Evolutionary conservation across 805 yeast genomes (phyloP).

Genomic region (Jamesozyma hellenica): DNA sequence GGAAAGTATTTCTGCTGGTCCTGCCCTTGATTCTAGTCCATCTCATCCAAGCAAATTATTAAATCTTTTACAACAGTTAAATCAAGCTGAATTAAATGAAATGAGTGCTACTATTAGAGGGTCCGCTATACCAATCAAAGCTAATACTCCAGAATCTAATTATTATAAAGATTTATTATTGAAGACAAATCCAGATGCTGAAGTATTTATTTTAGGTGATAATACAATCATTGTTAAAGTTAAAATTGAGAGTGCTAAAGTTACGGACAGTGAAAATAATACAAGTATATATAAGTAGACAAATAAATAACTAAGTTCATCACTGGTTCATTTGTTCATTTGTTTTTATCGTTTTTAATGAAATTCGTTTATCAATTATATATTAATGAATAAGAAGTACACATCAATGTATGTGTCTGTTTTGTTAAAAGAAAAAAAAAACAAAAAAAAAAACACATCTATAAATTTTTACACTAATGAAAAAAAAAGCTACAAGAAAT

Average conservation of each 20-base stretch:
- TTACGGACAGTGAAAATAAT: conserved; percentile 69
- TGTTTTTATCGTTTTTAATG: too few species aligned
- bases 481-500: too few species aligned
- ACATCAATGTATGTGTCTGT: too few species aligned
- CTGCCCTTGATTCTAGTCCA: conserved; percentile 13
- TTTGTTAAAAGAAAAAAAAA: too few species aligned
- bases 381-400: too few species aligned
- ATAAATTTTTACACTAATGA: too few species aligned
- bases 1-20: neutral
- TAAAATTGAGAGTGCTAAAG: conserved; percentile 55
- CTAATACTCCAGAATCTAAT: conserved; percentile 39
- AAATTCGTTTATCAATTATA: too few species aligned
- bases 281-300: conserved; percentile 26
- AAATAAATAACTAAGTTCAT: too few species aligned
- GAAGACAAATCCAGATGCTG: conserved; percentile 58
- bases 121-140: conserved; percentile 44
- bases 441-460: too few species aligned
- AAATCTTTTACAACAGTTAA: conserved; percentile 61
- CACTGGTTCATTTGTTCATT: too few species aligned
- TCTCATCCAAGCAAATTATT: conserved; percentile 36
- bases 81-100: conserved; percentile 68
- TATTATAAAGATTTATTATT: conserved; percentile 55
- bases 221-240: conserved; percentile 59
- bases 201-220: conserved; percentile 53
- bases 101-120: conserved; percentile 80